Percentiles rank a stretch among this genome's conserved stretches.
Conservation (phyloP, 2,329 filamentous ascomycete genomes). For the Colletotrichum sp. region DNA sequence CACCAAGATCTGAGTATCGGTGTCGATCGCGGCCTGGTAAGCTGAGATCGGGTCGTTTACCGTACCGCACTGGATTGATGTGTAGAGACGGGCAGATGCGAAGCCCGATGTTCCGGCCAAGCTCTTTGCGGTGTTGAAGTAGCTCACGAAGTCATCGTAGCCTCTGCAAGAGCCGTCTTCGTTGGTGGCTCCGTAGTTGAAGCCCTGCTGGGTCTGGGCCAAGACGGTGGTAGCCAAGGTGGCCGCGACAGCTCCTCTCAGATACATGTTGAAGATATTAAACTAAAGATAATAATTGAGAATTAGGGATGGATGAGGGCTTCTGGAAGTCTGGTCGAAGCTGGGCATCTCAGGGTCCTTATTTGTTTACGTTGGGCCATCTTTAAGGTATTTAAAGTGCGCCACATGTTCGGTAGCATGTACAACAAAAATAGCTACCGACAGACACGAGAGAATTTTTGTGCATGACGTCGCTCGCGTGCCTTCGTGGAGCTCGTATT, state of each 20-base stretch:
- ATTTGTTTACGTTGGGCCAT: background rate
- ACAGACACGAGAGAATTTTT: background rate
- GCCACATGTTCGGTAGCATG: background rate
- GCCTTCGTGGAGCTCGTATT: slow-evolving; percentile 4
- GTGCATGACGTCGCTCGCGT: slow-evolving; percentile 5
- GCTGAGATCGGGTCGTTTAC: slow-evolving; percentile 66
- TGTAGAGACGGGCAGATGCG: slow-evolving; percentile 18
- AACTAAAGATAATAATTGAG: background rate
- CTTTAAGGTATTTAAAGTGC: background rate
- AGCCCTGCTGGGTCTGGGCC: slow-evolving; percentile 12
- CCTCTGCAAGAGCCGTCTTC: slow-evolving; percentile 14
- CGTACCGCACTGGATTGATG: slow-evolving; percentile 19
- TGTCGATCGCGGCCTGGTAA: slow-evolving; percentile 63
- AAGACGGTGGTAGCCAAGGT: slow-evolving; percentile 1
- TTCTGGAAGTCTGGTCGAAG: background rate
- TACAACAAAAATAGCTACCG: slow-evolving; percentile 1
- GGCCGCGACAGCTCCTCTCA: background rate
- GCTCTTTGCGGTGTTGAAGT: slow-evolving; percentile 16
- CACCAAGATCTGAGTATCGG: slow-evolving; percentile 54
- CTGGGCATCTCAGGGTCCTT: background rate
- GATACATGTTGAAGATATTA: background rate
- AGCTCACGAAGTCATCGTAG: slow-evolving; percentile 15
- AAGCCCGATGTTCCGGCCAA: background rate
- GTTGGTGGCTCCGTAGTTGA: slow-evolving; percentile 22
- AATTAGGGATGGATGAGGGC: background rate